Base-by-base conservation (phyloP, 1,139 yeast genomes). In the Nadsonia starkeyi-henricii region DNA sequence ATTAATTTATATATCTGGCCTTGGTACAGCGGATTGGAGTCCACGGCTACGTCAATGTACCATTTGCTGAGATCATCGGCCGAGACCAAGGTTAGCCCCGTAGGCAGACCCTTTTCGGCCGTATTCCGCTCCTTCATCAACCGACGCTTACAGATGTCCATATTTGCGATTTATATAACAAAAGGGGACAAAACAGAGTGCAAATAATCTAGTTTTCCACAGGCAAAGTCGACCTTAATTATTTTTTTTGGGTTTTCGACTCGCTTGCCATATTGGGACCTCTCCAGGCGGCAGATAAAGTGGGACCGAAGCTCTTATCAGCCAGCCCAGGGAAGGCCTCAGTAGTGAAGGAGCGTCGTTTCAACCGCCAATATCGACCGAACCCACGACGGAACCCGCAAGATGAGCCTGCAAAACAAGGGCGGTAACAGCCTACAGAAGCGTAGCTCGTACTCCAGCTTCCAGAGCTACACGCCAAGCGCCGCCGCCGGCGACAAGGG, bases 101-200 rank as follows among this genome's bases (percentile, higher is more conserved):
- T 13, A 62, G 58, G 51, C 63, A 60, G 51, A 36, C 53, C 52
- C 17, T 51, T 54, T 36, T 50, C 46, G 8, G 71, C 53, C 18
- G 60, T 55, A 47, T 62, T 61, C 51, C 63, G 63, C 57, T 74
- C 79, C 53, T 73, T 73, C 52, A 72, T 58, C 17, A 74, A 59
- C 41, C 79, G 55, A 53, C 65, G 68, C 33, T 64, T 64, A 54
- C 39, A 33, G 12, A 33, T 12, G 12, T 33, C 39, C 39, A 45
- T 20, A 12, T 30, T 15, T 15, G 15, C 37, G 12, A 30, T 42
- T 15, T n/a, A 15, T 20, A 43, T 19, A 26, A 28, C 41, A 42
- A 18, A 44, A 45, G 36, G 44, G 41, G 15, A 44, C 18, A 20
- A 45, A 45, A 39, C 47, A 45, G 42, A 45, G 42, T 13, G 45